These are phyloP conservation scores for Flagelloscypha sp. DNA, from an alignment of 768 basidiomycete species.

Conservation along the genomic window DNA sequence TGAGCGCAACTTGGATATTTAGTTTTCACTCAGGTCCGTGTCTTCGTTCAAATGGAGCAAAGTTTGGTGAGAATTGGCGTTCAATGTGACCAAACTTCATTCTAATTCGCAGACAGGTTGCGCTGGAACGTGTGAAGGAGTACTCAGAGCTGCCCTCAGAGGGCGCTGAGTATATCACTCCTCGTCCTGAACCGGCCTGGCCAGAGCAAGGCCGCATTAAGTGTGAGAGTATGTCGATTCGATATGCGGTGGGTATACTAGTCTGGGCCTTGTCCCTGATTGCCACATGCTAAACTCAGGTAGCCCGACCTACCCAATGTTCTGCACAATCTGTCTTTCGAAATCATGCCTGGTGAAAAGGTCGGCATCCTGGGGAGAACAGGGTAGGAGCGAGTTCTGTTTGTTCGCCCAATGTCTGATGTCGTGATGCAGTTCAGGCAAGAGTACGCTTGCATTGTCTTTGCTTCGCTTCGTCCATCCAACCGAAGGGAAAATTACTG, in stretches of 20 bases:
- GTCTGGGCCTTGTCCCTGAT: too few relatives aligned
- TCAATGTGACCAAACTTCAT: conserved; percentile 2
- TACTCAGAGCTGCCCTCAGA: conserved; percentile 51
- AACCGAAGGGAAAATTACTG: conserved; percentile 43
- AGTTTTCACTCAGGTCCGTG: conserved; percentile 37
- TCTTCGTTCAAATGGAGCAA: conserved; percentile 58
- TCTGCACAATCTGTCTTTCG: conserved; percentile 49
- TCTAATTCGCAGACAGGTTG: conserved; percentile 26
- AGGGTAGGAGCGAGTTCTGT: too few relatives aligned
- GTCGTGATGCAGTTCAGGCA: conserved; percentile 68
- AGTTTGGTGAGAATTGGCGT: conserved; percentile 39
- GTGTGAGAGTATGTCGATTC: conserved; percentile 42
- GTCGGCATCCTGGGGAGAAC: conserved; percentile 41
- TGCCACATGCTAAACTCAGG: too few relatives aligned
- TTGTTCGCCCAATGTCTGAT: too few relatives aligned
- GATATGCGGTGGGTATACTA: conserved; percentile 44
- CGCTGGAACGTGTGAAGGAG: conserved; percentile 58
- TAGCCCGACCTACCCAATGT: conserved; percentile 62
- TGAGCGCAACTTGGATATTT: not conserved
- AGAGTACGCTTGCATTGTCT: conserved; percentile 54
- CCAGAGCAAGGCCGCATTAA: conserved; percentile 40
- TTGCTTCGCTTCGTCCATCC: conserved; percentile 77
- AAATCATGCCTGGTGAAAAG: conserved; percentile 46
- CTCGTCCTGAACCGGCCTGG: conserved; percentile 50
- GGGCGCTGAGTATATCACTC: conserved; percentile 51